These are phyloP conservation scores for Fusarium secorum DNA, from an alignment of 2,329 filamentous ascomycete species.

Conservation along the genomic window DNA sequence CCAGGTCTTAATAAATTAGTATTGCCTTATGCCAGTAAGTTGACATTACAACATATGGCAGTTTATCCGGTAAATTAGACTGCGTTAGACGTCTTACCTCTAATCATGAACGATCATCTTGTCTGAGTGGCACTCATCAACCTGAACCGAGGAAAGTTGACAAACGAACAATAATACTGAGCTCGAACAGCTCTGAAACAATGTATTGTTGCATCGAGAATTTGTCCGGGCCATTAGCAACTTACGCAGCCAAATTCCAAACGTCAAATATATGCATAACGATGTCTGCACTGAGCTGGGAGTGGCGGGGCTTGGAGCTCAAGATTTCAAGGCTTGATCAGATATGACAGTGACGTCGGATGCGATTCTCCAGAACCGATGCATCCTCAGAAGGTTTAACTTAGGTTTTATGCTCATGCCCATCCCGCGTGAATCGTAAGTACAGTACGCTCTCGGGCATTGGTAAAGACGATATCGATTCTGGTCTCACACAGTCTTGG, in stretches of 20 bases:
- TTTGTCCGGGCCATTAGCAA: background rate
- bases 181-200: background rate
- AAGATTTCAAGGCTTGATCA: constrained; percentile 21
- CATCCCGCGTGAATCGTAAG: background rate
- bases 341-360: constrained; percentile 10
- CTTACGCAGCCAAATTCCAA: background rate
- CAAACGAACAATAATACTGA: background rate
- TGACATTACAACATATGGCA: background rate
- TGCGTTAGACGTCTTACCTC: background rate
- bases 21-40: background rate
- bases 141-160: background rate
- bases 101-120: background rate
- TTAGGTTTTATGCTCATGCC: background rate
- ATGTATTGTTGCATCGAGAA: background rate
- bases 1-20: background rate
- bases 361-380: background rate
- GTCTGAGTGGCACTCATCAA: background rate
- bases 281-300: background rate
- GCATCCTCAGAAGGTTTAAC: background rate
- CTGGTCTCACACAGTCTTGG: background rate
- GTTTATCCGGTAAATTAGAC: background rate
- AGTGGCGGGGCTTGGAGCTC: constrained; percentile 11
- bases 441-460: background rate
- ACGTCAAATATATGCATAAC: background rate
- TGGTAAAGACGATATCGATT: background rate